A percentile compares a stretch with the other conserved stretches of the same genome.
phyloP scores from a whole-genome alignment of 2,329 filamentous ascomycete genomes.

The Scedosporium boydii region DNA sequence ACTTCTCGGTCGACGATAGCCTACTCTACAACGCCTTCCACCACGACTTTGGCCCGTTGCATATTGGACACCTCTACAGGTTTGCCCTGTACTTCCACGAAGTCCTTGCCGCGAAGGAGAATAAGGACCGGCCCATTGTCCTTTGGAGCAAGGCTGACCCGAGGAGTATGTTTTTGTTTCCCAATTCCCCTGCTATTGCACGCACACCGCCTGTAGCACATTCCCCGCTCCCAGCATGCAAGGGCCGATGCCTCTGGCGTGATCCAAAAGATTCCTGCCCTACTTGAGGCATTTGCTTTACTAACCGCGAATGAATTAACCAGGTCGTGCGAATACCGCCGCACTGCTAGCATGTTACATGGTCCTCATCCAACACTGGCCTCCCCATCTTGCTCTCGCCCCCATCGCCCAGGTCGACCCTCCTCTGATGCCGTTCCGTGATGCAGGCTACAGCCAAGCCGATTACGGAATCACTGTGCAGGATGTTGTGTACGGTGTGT shows the following conservation, averaged over 20 bases:
- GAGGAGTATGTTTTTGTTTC: constrained; percentile 54
- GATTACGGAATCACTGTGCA: constrained; percentile 94
- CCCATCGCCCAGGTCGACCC: constrained; percentile 96
- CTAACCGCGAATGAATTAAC: not conserved
- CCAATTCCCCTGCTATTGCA: not conserved
- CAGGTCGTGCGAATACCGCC: constrained; percentile 84
- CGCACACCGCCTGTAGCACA: no score
- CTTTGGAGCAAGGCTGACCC: constrained; percentile 94
- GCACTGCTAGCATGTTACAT: constrained; percentile 97
- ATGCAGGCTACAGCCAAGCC: constrained; percentile 96
- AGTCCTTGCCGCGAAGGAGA: constrained; percentile 82
- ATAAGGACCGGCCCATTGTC: constrained; percentile 81
- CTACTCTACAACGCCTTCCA: constrained; percentile 98
- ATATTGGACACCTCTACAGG: constrained; percentile 93
- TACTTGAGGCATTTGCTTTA: not conserved
- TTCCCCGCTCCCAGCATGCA: no score
- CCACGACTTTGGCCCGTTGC: constrained; percentile 93
- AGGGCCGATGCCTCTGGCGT: not conserved
- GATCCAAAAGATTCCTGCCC: not conserved
- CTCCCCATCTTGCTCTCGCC: constrained; percentile 86
- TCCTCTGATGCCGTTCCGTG: constrained; percentile 96
- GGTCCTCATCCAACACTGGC: constrained; percentile 97
- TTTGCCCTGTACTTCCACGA: constrained; percentile 96
- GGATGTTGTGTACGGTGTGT: constrained; percentile 95
- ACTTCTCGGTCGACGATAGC: constrained; percentile 89